Conservation (phyloP, 2,329 filamentous ascomycete species). For the Aspergillus transmontanensis region DNA sequence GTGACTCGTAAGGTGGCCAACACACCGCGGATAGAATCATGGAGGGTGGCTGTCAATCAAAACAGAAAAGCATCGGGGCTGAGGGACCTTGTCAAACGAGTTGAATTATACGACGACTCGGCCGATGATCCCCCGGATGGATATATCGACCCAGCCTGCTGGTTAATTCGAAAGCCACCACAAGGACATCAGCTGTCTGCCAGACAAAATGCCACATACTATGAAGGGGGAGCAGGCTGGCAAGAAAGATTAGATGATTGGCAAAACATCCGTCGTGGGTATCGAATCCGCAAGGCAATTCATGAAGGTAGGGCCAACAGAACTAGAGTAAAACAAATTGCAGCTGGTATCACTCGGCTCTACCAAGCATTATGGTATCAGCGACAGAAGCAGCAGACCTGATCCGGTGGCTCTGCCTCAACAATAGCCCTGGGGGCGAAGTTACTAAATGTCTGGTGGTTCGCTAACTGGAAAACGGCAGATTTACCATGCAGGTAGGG, state of each 20-base stretch:
- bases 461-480: not conserved
- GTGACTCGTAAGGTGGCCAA: constrained; percentile 21
- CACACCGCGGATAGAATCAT: constrained; percentile 40
- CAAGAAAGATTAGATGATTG: constrained; percentile 44
- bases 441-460: not conserved
- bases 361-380: constrained; percentile 20
- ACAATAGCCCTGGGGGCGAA: not conserved
- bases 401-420: not conserved
- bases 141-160: constrained; percentile 42
- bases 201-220: constrained; percentile 41
- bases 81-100: constrained; percentile 29
- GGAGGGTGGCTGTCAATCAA: constrained; percentile 42
- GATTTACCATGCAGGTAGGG: constrained; percentile 9
- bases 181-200: constrained; percentile 40
- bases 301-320: constrained; percentile 42
- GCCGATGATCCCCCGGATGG: constrained; percentile 42
- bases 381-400: not conserved
- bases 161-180: constrained; percentile 44
- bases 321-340: constrained; percentile 33
- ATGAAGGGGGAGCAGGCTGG: constrained; percentile 43
- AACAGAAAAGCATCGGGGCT: constrained; percentile 34
- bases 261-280: constrained; percentile 38
- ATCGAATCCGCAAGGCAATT: constrained; percentile 39
- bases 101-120: constrained; percentile 39
- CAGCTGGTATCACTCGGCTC: constrained; percentile 21